A percentile compares a stretch with the other conserved stretches of the same genome.
Evolutionary conservation across 176 grass and related monocot genomes (phyloP).

Genomic region (Oryza rufipogon): DNA sequence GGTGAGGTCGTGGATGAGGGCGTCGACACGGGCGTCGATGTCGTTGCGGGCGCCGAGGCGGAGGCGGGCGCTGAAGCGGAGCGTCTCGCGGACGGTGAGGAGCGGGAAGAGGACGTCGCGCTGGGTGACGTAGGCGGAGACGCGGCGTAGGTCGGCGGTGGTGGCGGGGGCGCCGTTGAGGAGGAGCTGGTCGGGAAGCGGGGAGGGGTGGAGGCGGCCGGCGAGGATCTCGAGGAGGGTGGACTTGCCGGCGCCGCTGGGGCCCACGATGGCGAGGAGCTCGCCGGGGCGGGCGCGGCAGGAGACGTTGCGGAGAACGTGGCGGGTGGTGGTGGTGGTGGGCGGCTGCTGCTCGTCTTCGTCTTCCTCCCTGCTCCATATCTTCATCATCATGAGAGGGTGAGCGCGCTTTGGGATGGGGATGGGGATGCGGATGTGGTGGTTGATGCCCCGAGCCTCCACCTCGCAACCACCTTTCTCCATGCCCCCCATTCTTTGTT

Average conservation of each 20-base stretch:
- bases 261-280: constrained; percentile 72
- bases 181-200: constrained; percentile 36
- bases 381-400: constrained; percentile 74
- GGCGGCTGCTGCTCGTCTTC: neutral
- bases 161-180: constrained; percentile 46
- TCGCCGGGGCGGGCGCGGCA: constrained; percentile 58
- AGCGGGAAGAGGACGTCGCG: constrained; percentile 70
- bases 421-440: constrained; percentile 49
- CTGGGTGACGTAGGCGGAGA: constrained; percentile 72
- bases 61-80: constrained; percentile 63
- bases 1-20: constrained; percentile 56
- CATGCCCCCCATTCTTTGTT: too few species aligned
- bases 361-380: constrained; percentile 64
- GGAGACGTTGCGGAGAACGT: constrained; percentile 63
- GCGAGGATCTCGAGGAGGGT: constrained; percentile 74
- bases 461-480: constrained; percentile 57
- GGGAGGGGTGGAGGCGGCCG: constrained; percentile 43
- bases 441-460: constrained; percentile 66
- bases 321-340: neutral
- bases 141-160: constrained; percentile 44
- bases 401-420: constrained; percentile 35
- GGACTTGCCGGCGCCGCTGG: constrained; percentile 74
- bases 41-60: constrained; percentile 48
- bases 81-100: constrained; percentile 72
- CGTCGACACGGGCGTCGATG: constrained; percentile 45